phyloP scores from a whole-genome alignment of 805 yeast species.

The Scheffersomyces amazonensis region DNA sequence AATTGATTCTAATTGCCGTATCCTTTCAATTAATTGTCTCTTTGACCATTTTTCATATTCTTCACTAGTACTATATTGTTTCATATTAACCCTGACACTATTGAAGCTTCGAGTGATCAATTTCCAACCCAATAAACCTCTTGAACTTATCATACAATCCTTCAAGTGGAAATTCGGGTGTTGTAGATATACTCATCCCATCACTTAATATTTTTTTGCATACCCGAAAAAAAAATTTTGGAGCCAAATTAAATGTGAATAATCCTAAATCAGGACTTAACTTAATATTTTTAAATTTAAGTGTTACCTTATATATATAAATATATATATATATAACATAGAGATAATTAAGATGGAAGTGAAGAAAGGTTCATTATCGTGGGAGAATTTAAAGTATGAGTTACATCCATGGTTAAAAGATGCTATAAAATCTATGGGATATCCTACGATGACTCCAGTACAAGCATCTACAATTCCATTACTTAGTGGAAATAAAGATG shows the following conservation, averaged over 20 bases:
- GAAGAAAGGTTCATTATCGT: conserved; percentile 45
- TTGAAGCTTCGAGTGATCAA: too few relatives aligned
- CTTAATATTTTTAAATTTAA: too few relatives aligned
- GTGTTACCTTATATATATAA: too few relatives aligned
- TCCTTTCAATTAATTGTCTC: conserved; percentile 56
- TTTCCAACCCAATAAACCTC: background rate
- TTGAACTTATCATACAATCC: background rate
- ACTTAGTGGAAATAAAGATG: conserved; percentile 81
- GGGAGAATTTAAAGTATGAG: conserved; percentile 54
- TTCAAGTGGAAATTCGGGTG: too few relatives aligned
- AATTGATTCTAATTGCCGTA: conserved; percentile 54
- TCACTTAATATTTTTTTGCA: conserved; percentile 1
- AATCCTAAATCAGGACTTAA: too few relatives aligned
- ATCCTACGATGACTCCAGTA: conserved; percentile 87
- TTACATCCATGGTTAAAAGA: conserved; percentile 69
- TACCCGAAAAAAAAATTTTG: background rate
- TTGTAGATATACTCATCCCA: conserved; percentile 3
- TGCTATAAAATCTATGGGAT: conserved; percentile 75
- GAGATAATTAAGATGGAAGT: conserved; percentile 22
- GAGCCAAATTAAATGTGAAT: background rate
- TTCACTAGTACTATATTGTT: background rate
- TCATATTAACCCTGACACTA: too few relatives aligned
- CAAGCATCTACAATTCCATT: conserved; percentile 94
- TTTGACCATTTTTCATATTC: conserved; percentile 62
- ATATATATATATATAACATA: too few relatives aligned